These are phyloP conservation scores for Batrachochytrium dendrobatidis DNA, from an alignment of 371 early-diverging fungal genomes.

Conservation along the genomic window DNA sequence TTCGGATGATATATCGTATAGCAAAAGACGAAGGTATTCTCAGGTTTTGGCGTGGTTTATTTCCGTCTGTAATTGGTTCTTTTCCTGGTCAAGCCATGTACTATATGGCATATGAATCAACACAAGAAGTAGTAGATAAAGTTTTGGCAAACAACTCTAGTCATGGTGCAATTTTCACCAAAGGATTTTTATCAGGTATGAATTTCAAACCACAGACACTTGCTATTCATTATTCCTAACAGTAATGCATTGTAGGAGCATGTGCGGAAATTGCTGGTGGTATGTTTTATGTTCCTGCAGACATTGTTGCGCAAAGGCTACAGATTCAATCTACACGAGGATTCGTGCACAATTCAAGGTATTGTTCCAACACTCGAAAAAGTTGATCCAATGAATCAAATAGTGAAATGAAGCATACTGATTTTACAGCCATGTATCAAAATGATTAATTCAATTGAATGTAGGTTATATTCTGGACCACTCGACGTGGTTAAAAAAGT, in stretches of 20 bases:
- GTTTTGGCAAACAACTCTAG: background rate
- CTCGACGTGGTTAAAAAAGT: constrained; percentile 24
- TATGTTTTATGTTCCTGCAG: constrained; percentile 37
- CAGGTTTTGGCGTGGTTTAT: constrained; percentile 36
- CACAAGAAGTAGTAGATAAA: constrained; percentile 20
- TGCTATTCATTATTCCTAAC: background rate
- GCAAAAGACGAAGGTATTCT: constrained; percentile 13
- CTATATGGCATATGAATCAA: constrained; percentile 33
- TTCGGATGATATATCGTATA: constrained; percentile 6
- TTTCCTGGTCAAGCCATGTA: constrained; percentile 40
- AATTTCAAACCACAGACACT: background rate
- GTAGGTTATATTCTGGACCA: constrained; percentile 1
- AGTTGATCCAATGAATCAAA: too few relatives aligned
- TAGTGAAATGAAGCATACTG: too few relatives aligned
- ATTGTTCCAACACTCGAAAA: too few relatives aligned
- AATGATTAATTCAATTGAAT: too few relatives aligned
- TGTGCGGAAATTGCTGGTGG: constrained; percentile 31
- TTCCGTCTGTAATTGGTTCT: constrained; percentile 28
- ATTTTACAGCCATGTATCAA: too few relatives aligned
- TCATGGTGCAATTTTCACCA: constrained; percentile 12
- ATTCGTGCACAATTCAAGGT: constrained; percentile 34
- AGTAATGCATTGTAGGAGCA: constrained; percentile 12
- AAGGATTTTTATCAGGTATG: constrained; percentile 29
- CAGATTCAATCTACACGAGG: constrained; percentile 31
- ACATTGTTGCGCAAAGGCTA: constrained; percentile 36